Conservation (phyloP, 176 grass and related monocot genomes). For the Olyra latifolia region DNA sequence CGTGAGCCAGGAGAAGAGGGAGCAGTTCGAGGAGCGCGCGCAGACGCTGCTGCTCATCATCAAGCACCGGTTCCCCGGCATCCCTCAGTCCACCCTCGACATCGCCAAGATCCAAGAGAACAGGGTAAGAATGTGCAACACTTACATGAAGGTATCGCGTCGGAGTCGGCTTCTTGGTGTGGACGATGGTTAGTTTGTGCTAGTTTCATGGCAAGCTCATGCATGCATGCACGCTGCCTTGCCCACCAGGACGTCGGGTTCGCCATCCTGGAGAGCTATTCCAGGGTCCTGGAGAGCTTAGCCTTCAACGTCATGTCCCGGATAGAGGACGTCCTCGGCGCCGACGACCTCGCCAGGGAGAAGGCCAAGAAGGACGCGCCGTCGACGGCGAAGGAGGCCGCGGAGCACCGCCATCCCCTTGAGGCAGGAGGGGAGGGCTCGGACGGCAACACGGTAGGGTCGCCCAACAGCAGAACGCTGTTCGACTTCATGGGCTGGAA, state of each 20-base stretch:
- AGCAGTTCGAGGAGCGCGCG: conserved; percentile 96
- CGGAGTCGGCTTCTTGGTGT: background rate
- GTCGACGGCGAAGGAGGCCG: background rate
- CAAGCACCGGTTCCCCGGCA: conserved; percentile 92
- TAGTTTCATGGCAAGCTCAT: background rate
- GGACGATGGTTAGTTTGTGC: background rate
- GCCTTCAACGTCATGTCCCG: conserved; percentile 88
- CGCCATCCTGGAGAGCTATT: conserved; percentile 89
- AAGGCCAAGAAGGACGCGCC: conserved; percentile 43
- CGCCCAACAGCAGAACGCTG: conserved; percentile 54
- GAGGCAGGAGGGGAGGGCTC: conserved; percentile 9
- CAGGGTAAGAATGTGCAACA: conserved; percentile 39
- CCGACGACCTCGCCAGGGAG: conserved; percentile 53
- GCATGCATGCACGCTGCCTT: background rate
- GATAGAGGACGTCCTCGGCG: conserved; percentile 81
- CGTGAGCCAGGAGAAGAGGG: conserved; percentile 89
- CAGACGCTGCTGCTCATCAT: conserved; percentile 91
- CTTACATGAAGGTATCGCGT: background rate
- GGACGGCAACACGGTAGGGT: conserved; percentile 26
- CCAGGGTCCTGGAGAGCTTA: conserved; percentile 85
- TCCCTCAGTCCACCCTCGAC: conserved; percentile 82
- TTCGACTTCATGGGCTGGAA: conserved; percentile 85
- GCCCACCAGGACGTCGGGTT: conserved; percentile 73
- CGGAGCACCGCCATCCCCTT: background rate
- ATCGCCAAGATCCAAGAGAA: conserved; percentile 98